These are phyloP conservation scores for Mortierella sp. DNA, from an alignment of 371 early-diverging fungal genomes.

Conservation along the genomic window DNA sequence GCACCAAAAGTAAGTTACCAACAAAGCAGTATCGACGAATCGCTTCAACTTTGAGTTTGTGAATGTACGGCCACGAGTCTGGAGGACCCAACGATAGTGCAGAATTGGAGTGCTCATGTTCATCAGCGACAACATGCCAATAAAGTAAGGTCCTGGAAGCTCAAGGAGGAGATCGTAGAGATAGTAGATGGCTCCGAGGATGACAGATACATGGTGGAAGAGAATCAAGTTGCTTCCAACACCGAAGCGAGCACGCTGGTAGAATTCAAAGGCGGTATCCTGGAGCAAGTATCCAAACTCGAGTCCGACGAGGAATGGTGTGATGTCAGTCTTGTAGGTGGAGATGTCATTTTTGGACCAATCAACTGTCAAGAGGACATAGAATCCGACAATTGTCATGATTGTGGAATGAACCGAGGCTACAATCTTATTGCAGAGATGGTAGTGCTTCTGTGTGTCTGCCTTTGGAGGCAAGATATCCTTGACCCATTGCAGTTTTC, in stretches of 20 bases:
- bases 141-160: constrained; percentile 52
- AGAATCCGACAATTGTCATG: constrained; percentile 45
- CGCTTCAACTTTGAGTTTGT: constrained; percentile 46
- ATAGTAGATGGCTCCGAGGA: constrained; percentile 44
- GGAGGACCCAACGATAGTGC: constrained; percentile 53
- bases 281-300: constrained; percentile 54
- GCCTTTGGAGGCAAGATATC: constrained; percentile 47
- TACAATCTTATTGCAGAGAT: constrained; percentile 53
- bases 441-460: constrained; percentile 41
- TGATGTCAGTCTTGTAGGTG: constrained; percentile 47
- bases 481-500: constrained; percentile 31
- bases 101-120: constrained; percentile 55
- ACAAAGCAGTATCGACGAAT: constrained; percentile 39
- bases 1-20: constrained; percentile 55
- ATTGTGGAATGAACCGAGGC: constrained; percentile 54
- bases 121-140: constrained; percentile 56
- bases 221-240: constrained; percentile 56
- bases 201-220: constrained; percentile 54
- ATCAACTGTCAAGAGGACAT: constrained; percentile 44
- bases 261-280: constrained; percentile 53
- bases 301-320: constrained; percentile 56
- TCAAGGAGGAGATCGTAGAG: constrained; percentile 43
- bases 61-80: constrained; percentile 47
- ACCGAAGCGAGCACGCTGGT: constrained; percentile 47
- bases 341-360: constrained; percentile 51